Percentiles rank a stretch among this genome's conserved stretches.
Evolutionary conservation across 176 grass and related monocot species (phyloP).

Genomic region (Carex cristatella): DNA sequence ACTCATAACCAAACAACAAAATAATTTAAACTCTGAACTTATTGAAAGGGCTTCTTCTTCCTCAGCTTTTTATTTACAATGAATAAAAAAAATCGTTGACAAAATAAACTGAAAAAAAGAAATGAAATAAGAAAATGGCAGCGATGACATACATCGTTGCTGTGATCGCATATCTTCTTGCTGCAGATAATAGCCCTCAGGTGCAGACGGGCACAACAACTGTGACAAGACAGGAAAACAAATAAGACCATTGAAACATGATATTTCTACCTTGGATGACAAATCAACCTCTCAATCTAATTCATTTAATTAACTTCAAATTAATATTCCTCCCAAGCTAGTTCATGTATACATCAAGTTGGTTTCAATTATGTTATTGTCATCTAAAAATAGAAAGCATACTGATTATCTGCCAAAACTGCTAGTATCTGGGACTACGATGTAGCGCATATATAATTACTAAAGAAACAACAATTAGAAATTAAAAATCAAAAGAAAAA

Average conservation of each 20-base stretch:
- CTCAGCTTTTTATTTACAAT: background rate
- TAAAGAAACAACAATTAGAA: background rate
- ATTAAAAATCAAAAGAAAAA: background rate
- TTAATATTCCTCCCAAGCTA: too few relatives aligned
- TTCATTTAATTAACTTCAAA: background rate
- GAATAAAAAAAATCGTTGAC: background rate
- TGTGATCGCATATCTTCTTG: conserved; percentile 19
- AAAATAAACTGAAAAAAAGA: background rate
- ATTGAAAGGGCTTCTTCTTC: background rate
- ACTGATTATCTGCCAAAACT: background rate
- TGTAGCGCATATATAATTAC: too few relatives aligned
- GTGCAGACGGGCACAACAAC: background rate
- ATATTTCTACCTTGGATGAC: background rate
- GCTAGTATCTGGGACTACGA: too few relatives aligned
- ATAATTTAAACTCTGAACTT: background rate
- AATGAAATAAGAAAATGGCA: background rate
- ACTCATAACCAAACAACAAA: background rate
- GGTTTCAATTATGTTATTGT: too few relatives aligned
- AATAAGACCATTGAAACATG: background rate
- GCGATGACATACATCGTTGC: background rate
- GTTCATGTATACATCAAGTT: too few relatives aligned
- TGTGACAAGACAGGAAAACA: background rate
- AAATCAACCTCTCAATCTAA: background rate
- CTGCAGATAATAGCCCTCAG: background rate
- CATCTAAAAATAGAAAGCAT: background rate